Base-by-base conservation (phyloP, 1,139 yeast species). In the Torulaspora pretoriensis region DNA sequence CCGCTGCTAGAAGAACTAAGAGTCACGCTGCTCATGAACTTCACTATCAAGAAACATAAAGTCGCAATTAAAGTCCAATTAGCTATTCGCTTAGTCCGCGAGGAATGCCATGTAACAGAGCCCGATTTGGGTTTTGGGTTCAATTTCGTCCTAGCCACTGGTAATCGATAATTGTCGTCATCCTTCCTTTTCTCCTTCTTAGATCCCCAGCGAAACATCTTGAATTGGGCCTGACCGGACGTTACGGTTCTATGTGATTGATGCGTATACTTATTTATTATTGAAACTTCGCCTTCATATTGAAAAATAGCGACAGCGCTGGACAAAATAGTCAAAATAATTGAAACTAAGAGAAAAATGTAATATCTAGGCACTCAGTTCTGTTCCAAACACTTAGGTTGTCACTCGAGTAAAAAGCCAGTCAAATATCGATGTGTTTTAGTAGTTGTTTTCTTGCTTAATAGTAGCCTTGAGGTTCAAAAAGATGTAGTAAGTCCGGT, bases 401-500 rank as follows among this genome's bases (percentile, higher is more conserved):
- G 22, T 19, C 22, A 19, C 22, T 19, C 22, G 7, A 4, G 5
- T 19, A 19, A 19, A 19, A 19, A 17, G n/a, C 5, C 22, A 19
- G 22, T 6, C 22, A 19, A 19, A 7, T 19, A 19, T 4, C 5
- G 22, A 4, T 19, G 22, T 19, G 7, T 19, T 19, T 19, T 6
- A 10, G 29, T 12, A 13, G n/a, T 26, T 2, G 13, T 9, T 6
- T 10, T 8, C 13, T 10, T 26, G 6, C n/a, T 26, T 26, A 2
- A 26, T 9, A 5, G 2, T 5, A 26, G 29, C 29, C 29, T 26
- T 3, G 29, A 19, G 22, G 7, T 4, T 37, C 23, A 38, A 14
- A 38, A 38, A 22, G 34, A 33, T 9, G 43, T 40, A 2, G 47
- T 45, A 14, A 68, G 46, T 1, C 71, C 71, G 1, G 61, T 62